Evolutionary conservation across 2,329 filamentous ascomycete species (phyloP), one percentile per base, ranked within the genome.

Genomic region (Pyrenophora tritici-repentis): DNA sequence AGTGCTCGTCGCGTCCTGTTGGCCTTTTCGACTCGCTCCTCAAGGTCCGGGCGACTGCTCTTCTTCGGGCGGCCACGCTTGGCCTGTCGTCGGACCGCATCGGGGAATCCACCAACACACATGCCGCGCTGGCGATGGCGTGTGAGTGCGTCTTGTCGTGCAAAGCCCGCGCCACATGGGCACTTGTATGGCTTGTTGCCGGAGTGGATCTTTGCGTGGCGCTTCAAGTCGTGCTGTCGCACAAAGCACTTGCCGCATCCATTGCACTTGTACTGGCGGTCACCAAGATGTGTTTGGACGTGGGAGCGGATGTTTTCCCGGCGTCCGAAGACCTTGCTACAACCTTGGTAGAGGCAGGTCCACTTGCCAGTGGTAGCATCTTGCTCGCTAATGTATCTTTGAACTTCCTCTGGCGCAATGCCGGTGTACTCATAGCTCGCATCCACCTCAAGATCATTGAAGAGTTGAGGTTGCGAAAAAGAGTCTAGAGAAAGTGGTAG

Each of bases 241-340:
- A 97, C 94, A 72, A 99, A 99, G 76, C 91, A 93, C 77, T 97
- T 97, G 44, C 88, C 83, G 78, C 94, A 99, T 47, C 89, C 87
- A 38, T 93, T 91, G 76, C 94, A 99, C 73, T 90, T 88, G 77
- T 91, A 99, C 72, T 97, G 94, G 40, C 94, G 85, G 73, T 99
- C 94, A 66, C 95, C 94, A 58, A 99, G 86, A 75, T 99, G 94
- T 3, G 94, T 99, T 76, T 99, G 94, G 12, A 99, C 90, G 73
- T 99, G 94, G 0, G 92, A 96, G 73, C 96, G 96, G 79, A 97
- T 97, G 76, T 99, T 97, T 74, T 99, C 94, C 73, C 97, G 96
- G 63, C 94, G 86, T n/a, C 92, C 93, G 70, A 99, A 97, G 45
- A 86, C 85, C 74, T 96, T 96, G 62, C 86, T 84, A 74, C 94